Conservation (phyloP, 1,139 yeast species). For the Sugiyamaella grinbergsii region DNA sequence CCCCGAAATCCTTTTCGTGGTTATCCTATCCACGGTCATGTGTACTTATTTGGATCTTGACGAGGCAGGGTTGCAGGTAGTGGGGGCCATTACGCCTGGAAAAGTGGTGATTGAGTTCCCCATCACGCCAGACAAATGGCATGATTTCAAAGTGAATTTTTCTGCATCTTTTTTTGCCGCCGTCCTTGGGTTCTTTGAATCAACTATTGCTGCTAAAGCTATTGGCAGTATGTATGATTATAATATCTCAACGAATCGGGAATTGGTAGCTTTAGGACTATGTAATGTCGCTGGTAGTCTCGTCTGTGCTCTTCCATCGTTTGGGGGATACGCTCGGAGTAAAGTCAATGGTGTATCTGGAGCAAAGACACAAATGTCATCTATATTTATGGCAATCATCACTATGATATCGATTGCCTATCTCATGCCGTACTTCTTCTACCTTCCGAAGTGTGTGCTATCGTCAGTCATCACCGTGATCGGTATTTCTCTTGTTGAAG, state of each 20-base stretch:
- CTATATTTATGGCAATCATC: slow-evolving; percentile 73
- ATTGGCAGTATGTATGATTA: slow-evolving; percentile 41
- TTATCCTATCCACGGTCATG: slow-evolving; percentile 60
- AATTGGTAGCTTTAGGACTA: slow-evolving; percentile 76
- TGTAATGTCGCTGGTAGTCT: slow-evolving; percentile 67
- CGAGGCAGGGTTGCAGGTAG: slow-evolving; percentile 59
- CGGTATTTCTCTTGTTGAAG: slow-evolving; percentile 78
- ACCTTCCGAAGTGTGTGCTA: slow-evolving; percentile 76
- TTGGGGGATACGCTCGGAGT: slow-evolving; percentile 96
- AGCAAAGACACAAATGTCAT: slow-evolving; percentile 82
- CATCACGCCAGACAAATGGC: slow-evolving; percentile 43
- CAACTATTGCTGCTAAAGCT: slow-evolving; percentile 85
- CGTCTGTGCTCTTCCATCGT: slow-evolving; percentile 85
- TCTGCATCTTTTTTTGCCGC: slow-evolving; percentile 66
- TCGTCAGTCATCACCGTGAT: slow-evolving; percentile 81
- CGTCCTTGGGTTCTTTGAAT: slow-evolving; percentile 87
- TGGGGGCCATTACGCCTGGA: slow-evolving; percentile 64
- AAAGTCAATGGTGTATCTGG: slow-evolving; percentile 85
- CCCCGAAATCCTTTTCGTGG: slow-evolving; percentile 84
- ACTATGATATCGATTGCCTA: slow-evolving; percentile 67
- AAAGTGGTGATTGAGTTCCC: slow-evolving; percentile 53
- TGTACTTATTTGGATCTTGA: slow-evolving; percentile 60
- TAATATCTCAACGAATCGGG: slow-evolving; percentile 50
- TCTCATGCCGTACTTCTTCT: slow-evolving; percentile 65
- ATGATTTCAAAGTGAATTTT: slow-evolving; percentile 43